Conservation (phyloP, 2,329 filamentous ascomycete species). For the Tolypocladium ovalisporum region DNA sequence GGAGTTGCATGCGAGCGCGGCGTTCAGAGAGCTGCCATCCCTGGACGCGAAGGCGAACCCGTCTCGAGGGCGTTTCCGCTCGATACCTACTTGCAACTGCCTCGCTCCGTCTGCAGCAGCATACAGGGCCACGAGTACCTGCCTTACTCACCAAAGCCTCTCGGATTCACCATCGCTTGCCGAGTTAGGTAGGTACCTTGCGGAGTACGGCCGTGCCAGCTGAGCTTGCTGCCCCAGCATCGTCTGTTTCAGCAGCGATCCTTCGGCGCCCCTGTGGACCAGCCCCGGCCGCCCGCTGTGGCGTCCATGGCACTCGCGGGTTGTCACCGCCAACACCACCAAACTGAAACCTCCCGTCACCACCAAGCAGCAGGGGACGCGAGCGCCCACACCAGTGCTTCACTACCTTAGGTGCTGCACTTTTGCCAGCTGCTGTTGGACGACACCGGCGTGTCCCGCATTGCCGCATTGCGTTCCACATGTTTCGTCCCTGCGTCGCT, state of each 20-base stretch:
- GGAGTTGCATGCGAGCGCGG: no score
- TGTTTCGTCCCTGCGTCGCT: not conserved
- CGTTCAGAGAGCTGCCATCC: no score
- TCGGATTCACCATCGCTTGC: not conserved
- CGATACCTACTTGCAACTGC: no score
- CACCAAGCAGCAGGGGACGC: not conserved
- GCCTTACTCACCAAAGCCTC: no score
- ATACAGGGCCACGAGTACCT: no score
- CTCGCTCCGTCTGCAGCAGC: no score
- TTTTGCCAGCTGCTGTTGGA: not conserved
- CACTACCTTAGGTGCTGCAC: not conserved
- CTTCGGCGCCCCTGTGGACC: not conserved
- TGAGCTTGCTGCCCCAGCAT: not conserved
- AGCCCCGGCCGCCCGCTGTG: not conserved
- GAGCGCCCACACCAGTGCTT: not conserved
- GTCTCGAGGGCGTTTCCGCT: no score
- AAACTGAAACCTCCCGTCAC: not conserved
- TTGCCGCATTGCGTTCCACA: not conserved
- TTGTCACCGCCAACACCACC: not conserved
- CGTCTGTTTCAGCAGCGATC: not conserved
- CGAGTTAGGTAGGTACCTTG: no score
- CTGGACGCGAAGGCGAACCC: not conserved
- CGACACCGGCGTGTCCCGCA: not conserved
- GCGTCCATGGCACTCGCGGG: not conserved
- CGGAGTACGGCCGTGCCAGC: not conserved